Conservation (phyloP, 352 stramenopile genomes). For the Phytopythium chamaehyphon region DNA sequence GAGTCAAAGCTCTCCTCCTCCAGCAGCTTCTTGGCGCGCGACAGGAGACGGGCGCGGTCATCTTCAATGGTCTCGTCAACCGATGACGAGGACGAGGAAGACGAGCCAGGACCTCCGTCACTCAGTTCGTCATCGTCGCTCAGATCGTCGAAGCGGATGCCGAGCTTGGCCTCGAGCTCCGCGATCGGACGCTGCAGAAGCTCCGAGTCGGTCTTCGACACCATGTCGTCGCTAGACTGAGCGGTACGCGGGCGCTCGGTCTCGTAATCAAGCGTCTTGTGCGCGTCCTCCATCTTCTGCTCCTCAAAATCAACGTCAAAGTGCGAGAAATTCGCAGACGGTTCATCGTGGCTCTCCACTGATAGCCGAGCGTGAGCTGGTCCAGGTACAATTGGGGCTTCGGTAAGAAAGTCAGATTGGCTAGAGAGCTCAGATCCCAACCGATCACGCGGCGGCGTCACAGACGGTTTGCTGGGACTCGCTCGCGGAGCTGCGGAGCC, state of each 20-base stretch:
- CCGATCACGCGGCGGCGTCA: too few species aligned
- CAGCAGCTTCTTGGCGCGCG: constrained; percentile 46
- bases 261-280: constrained; percentile 9
- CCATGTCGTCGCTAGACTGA: constrained; percentile 1
- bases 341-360: neutral
- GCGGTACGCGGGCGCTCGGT: constrained; percentile 18
- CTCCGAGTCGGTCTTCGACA: constrained; percentile 8
- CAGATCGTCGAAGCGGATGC: constrained; percentile 58
- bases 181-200: constrained; percentile 63
- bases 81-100: constrained; percentile 3
- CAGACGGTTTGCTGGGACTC: too few species aligned
- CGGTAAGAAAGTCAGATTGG: too few species aligned
- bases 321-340: constrained; percentile 4
- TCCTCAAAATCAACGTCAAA: constrained; percentile 5
- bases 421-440: too few species aligned
- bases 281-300: neutral
- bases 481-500: too few species aligned
- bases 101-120: constrained; percentile 19
- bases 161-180: constrained; percentile 64
- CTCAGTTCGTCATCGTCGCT: constrained; percentile 33
- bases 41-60: constrained; percentile 36
- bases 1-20: constrained; percentile 43
- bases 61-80: constrained; percentile 43
- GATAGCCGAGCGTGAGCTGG: constrained; percentile 3
- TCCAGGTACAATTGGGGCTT: neutral